These are phyloP conservation scores for Larix kaempferi DNA, from an alignment of 75 land plant genomes.

Conservation along the genomic window DNA sequence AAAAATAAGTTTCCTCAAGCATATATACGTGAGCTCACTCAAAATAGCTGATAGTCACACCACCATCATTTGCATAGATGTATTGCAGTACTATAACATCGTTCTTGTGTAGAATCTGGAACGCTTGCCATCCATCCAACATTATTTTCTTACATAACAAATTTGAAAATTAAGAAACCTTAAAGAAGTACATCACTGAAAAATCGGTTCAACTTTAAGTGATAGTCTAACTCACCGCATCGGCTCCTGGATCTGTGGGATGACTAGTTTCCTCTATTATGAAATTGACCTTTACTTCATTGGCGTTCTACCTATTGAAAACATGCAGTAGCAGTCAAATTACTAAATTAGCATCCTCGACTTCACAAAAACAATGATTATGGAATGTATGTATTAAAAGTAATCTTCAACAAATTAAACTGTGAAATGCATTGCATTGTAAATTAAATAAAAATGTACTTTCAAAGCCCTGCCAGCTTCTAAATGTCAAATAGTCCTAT, in stretches of 20 bases:
- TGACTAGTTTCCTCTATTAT: constrained; percentile 85
- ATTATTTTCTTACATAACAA: too few species aligned
- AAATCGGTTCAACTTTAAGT: too few species aligned
- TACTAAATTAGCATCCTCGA: neutral
- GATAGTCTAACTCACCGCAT: constrained; percentile 52
- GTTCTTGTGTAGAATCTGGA: too few species aligned
- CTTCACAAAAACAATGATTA: neutral
- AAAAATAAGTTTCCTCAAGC: neutral
- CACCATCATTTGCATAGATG: constrained; percentile 79
- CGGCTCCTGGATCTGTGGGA: constrained; percentile 88
- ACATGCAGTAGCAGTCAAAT: neutral
- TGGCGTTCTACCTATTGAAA: constrained; percentile 63
- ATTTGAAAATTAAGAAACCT: too few species aligned
- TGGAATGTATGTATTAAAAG: neutral
- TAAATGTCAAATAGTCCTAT: too few species aligned
- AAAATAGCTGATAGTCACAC: constrained; percentile 86
- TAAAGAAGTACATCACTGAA: too few species aligned
- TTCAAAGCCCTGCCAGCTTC: too few species aligned
- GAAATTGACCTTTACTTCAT: constrained; percentile 66
- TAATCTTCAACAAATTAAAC: too few species aligned
- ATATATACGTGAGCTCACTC: constrained; percentile 85
- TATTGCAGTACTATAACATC: too few species aligned
- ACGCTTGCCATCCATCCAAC: too few species aligned
- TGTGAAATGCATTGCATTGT: too few species aligned
- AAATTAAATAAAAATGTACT: too few species aligned